Base-by-base conservation (phyloP, 768 basidiomycete genomes). In the Exidia glandulosa region DNA sequence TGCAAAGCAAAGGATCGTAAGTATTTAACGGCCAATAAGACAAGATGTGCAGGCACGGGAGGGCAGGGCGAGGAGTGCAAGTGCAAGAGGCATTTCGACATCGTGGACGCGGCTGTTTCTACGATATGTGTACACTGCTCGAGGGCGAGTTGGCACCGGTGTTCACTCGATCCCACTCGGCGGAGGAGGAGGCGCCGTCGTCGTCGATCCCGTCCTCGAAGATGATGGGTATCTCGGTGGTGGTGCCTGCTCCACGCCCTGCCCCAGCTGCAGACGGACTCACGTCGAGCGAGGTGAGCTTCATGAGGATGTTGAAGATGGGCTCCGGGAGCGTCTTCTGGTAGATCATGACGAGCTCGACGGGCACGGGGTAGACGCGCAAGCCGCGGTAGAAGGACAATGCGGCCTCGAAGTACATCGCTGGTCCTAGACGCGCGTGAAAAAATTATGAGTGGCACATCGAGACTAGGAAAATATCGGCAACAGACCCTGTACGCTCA, bases 331-430 rank as follows among this genome's bases (percentile, higher is more conserved):
- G 84, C 33, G 92, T 94, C 74, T 88, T 88, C 74, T 97, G 86
- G 68, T 96, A 95, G 63, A 98, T 94, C 72, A 88, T 83, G 66
- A 99, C 87, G 65, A 98, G 83, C 72, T 98, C 96, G 32, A 92
- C 84, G 0, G 94, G 92, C 32, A 89, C 84, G 56, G 96, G 96
- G 75, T 99, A 99, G 34, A 96, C 93, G 59, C 88, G 80, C 61
- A 98, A 84, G 1, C 93, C 94, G 56, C 92, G 83, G 81, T 86
- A 99, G 82, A 98, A 98, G 45, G 85, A 82, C 69, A 90, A 72
- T 45, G 96, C 94, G 23, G 94, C 86, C 12, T 85, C 80, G 30
- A 97, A 78, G 68, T 87, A 75, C 73, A 85, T 87, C 30, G 79
- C 72, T 47, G 90, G 87, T 36, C 94, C 95, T 54, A 27, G 25